Base-by-base conservation (phyloP, 2,329 filamentous ascomycete species). In the Pyrenochaeta sp. region DNA sequence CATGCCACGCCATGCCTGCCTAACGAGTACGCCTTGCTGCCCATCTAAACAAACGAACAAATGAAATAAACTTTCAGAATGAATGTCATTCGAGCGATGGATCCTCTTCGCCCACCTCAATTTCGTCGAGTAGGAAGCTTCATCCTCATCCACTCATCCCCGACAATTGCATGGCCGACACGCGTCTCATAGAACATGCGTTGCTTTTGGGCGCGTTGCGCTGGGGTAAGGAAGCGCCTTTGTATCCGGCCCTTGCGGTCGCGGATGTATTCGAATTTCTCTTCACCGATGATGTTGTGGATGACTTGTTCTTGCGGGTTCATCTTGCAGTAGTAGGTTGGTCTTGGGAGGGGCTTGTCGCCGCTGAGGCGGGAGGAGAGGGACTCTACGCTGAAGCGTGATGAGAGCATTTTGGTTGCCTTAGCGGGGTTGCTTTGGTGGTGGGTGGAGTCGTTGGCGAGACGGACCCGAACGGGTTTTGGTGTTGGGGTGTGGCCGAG, bases 91-190 rank as follows among this genome's bases (percentile, higher is more conserved):
- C 12, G 1, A 19, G 19, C 19, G 19, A 19, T 19, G 19, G 19
- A 19, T 19, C 19, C 19, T 19, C 19, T 19, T 19, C 19, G 19
- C 19, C 19, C 19, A 19, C 19, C 28, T 30, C 28, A 30, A 30
- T 30, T 30, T 30, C 28, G 36, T 40, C 49, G n/a, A 42, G 40
- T 42, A 15, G 64, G 61, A 30, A 67, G 53, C 44, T 58, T 55
- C 58, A 63, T 64, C 13, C 65, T 58, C 66, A 69, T 69, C 65
- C 66, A 69, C 30, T 69, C 66, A 25, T 69, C 66, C 6, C 66
- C 66, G 15, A 67, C 58, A 22, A 69, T 62, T 7, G 58, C 63
- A 50, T 67, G 58, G 2, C 65, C 63, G 13, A 62, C 61, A 5
- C 66, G 56, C 10, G 59, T 58, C 13, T 69, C 66, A 45, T 64